Evolutionary conservation across 805 yeast genomes (phyloP), one percentile per base, ranked within the genome.

Genomic region (Tetrapisispora nanseiensis): DNA sequence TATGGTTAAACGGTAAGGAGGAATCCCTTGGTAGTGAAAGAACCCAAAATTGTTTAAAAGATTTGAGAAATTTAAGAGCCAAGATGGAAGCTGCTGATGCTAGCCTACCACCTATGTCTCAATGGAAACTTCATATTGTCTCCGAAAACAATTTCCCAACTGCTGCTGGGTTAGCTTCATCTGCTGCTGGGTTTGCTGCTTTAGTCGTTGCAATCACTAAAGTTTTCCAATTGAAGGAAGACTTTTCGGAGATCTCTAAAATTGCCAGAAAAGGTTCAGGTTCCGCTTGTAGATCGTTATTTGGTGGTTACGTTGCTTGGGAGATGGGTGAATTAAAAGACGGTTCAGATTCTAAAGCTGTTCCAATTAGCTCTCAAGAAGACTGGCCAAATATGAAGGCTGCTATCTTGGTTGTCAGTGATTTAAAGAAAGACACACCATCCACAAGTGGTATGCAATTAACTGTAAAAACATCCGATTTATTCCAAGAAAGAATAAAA

Each of bases 251-350:
- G 57, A 74, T 92, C 48, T 85, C 95, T 49, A 82, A 81, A 58
- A 83, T 92, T 57, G 98, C 99, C 12, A 80, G 99, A 66, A 90
- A 87, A 67, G 99, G 99, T 26, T 87, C 97, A 6, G 99, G 98
- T 2, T 86, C 96, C 12, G 98, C 98, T 6, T 92, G 99, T 67
- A 76, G 99, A 63, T 92, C 97, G 8, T 70, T 92, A 48, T 86
- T 86, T 65, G 97, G 98, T 37, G 99, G 99, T 7, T 92, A 79
- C 59, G 99, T 92, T 11, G 97, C 97, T 3, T 92, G 99, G 99
- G 96, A 92, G 63, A 87, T 89, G 97, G 99, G 99, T 44, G 50
- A 53, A 3, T 49, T 57, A 45, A 65, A 49, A 0, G 82, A 87
- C 57, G 98, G 98, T n/a, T 71, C 76, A 35, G 98, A 92, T 66